phyloP scores from a whole-genome alignment of 768 basidiomycete species.

The Suillus placidus region DNA sequence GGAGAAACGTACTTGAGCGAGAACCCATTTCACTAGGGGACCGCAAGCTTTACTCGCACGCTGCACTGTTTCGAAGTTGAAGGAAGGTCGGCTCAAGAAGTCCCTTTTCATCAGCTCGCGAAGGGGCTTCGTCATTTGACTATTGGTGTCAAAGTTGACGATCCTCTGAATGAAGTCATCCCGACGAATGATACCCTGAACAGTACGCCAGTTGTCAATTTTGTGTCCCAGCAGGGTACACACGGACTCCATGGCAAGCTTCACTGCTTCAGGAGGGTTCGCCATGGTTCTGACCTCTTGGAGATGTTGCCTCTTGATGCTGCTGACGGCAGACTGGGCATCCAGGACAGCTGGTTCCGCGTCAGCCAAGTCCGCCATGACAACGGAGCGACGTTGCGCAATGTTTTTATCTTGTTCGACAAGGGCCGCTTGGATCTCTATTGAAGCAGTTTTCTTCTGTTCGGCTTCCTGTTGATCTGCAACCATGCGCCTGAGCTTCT shows the following conservation, averaged over 20 bases:
- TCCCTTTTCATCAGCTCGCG: constrained; percentile 93
- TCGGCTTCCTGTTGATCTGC: constrained; percentile 98
- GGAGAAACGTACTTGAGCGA: constrained; percentile 96
- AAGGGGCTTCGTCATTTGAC: constrained; percentile 85
- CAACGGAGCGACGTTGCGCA: constrained; percentile 82
- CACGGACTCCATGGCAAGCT: constrained; percentile 97
- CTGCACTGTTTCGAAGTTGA: constrained; percentile 94
- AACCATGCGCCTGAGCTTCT: constrained; percentile 97
- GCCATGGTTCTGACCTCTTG: constrained; percentile 98
- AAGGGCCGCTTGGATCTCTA: constrained; percentile 92
- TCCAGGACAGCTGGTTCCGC: constrained; percentile 97
- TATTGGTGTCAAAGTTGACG: constrained; percentile 91
- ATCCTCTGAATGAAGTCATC: constrained; percentile 97
- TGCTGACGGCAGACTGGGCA: constrained; percentile 94
- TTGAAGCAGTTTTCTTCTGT: constrained; percentile 95
- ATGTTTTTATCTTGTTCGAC: constrained; percentile 91
- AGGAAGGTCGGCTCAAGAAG: constrained; percentile 87
- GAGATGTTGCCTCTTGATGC: constrained; percentile 92
- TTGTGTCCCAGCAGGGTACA: constrained; percentile 96
- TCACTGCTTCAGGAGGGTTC: constrained; percentile 97
- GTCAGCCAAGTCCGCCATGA: constrained; percentile 94
- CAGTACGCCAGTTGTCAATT: constrained; percentile 95
- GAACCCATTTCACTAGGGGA: constrained; percentile 96
- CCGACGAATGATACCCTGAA: constrained; percentile 92
- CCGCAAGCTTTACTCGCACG: constrained; percentile 97